Evolutionary conservation across 345 rosid species (phyloP).

Genomic region (Euphorbia tirucalli): DNA sequence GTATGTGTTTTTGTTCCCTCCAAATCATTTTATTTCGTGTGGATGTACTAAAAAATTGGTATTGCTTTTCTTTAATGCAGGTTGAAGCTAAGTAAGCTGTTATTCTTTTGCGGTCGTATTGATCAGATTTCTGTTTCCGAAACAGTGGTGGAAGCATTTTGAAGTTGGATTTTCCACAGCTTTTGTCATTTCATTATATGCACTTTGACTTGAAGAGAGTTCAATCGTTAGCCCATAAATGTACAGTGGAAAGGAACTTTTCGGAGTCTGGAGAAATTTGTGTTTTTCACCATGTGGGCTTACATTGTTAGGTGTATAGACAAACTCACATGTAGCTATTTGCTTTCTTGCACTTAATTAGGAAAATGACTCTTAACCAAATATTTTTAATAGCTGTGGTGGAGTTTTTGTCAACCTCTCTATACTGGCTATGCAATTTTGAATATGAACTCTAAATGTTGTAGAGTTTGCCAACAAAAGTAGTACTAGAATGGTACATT

Average conservation of each 20-base stretch:
- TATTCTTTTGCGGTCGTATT: not conserved
- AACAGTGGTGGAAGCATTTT: not conserved
- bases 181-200: not conserved
- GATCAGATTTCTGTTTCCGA: not conserved
- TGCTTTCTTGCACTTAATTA: constrained; percentile 1
- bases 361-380: constrained; percentile 1
- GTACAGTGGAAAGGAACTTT: not conserved
- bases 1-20: not conserved
- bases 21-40: not conserved
- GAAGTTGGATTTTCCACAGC: not conserved
- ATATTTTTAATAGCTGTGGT: not conserved
- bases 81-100: not conserved
- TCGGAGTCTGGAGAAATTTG: not conserved
- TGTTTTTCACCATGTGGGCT: too few relatives aligned
- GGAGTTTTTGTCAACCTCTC: not conserved
- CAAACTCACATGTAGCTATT: constrained; percentile 9
- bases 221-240: not conserved
- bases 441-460: not conserved
- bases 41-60: not conserved
- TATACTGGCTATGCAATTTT: too few relatives aligned
- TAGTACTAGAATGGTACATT: not conserved
- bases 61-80: not conserved
- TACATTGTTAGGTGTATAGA: not conserved
- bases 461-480: not conserved
- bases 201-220: not conserved